A percentile compares a stretch with the other conserved stretches of the same genome.
Conservation (phyloP, 2,329 filamentous ascomycete genomes). For the Aspergillus luchuensis region DNA sequence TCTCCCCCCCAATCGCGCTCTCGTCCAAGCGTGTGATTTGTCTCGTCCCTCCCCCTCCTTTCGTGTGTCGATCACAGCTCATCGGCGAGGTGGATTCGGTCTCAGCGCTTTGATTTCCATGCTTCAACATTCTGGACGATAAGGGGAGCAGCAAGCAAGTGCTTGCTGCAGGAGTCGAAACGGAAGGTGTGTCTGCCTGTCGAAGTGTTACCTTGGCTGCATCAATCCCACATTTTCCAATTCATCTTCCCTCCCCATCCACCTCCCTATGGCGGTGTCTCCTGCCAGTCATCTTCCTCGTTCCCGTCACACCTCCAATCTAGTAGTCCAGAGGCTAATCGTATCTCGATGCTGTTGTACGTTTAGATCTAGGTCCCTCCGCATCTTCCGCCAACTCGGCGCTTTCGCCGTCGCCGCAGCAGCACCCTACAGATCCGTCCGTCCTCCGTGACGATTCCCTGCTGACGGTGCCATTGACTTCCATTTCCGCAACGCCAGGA, state of each 20-base stretch:
- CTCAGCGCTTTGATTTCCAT: conserved; percentile 43
- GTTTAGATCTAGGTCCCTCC: conserved; percentile 41
- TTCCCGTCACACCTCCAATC: neutral
- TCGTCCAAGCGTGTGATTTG: conserved; percentile 13
- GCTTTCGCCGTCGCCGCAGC: conserved; percentile 35
- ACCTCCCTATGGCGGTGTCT: neutral
- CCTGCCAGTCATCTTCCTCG: neutral
- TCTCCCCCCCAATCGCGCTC: conserved; percentile 1
- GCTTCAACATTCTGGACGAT: conserved; percentile 49
- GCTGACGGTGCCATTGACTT: conserved; percentile 34
- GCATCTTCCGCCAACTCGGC: conserved; percentile 43
- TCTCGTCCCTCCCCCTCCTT: conserved; percentile 15
- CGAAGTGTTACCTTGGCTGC: conserved; percentile 12
- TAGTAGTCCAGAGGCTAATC: conserved; percentile 19
- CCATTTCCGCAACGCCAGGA: conserved; percentile 39
- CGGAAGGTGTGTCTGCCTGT: conserved; percentile 43
- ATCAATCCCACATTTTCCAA: conserved; percentile 6
- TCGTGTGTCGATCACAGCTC: conserved; percentile 27
- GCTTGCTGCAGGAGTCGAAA: conserved; percentile 52
- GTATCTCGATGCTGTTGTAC: conserved; percentile 14
- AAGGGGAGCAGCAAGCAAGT: conserved; percentile 50
- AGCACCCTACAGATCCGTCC: conserved; percentile 30
- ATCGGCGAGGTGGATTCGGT: conserved; percentile 33
- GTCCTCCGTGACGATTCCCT: conserved; percentile 33
- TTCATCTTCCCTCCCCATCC: conserved; percentile 1